These are phyloP conservation scores for Pholiota microspora DNA, from an alignment of 768 basidiomycete species.

Conservation along the genomic window DNA sequence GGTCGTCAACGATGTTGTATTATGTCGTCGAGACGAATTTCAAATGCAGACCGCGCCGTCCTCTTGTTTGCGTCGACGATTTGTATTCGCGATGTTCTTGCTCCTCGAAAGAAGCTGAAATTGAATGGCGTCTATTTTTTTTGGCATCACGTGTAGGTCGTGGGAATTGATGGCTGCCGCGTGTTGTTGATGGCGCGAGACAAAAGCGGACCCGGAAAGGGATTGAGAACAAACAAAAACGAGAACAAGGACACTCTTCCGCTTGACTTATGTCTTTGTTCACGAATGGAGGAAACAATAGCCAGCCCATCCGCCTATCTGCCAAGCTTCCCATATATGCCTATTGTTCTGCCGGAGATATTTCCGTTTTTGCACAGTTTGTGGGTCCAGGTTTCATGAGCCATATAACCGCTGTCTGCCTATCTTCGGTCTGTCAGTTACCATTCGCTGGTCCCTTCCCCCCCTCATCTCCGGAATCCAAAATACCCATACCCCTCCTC, in stretches of 20 bases:
- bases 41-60: neutral
- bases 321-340: neutral
- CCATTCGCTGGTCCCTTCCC: neutral
- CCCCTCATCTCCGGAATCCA: neutral
- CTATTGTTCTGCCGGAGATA: neutral
- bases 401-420: neutral
- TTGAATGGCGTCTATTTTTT: neutral
- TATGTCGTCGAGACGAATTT: neutral
- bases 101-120: neutral
- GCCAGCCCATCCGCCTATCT: neutral
- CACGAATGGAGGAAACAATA: constrained; percentile 7
- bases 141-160: neutral
- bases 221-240: neutral
- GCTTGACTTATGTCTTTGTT: constrained; percentile 29
- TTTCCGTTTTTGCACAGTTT: neutral
- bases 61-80: neutral
- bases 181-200: constrained; percentile 2
- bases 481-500: neutral
- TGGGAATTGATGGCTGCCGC: neutral
- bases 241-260: constrained; percentile 14
- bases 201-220: constrained; percentile 14
- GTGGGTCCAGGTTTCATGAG: neutral
- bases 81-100: neutral
- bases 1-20: neutral
- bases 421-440: neutral